Conservation (phyloP, 768 basidiomycete species). For the Amanita pallidorosea region DNA sequence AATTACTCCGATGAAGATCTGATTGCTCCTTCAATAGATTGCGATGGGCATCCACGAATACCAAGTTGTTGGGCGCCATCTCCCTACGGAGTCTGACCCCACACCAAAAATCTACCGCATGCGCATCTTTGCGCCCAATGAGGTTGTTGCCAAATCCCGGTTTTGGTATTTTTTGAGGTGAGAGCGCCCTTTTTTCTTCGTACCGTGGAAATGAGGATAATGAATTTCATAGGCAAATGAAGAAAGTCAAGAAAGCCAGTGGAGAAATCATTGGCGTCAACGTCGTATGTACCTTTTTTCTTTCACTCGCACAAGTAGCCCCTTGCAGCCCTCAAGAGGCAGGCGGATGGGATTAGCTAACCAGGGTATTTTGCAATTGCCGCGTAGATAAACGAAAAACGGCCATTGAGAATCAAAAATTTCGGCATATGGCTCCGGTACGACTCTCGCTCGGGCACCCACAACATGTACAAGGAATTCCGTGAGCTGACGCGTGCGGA, state of each 20-base stretch:
- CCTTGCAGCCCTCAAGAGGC: slow-evolving; percentile 81
- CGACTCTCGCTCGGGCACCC: slow-evolving; percentile 98
- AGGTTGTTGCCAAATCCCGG: slow-evolving; percentile 96
- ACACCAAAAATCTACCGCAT: slow-evolving; percentile 98
- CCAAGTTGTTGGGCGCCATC: slow-evolving; percentile 95
- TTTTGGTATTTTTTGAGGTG: slow-evolving; percentile 99
- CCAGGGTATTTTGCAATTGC: no score
- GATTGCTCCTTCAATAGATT: slow-evolving; percentile 2
- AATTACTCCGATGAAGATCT: not conserved
- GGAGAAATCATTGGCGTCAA: slow-evolving; percentile 99
- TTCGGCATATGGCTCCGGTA: slow-evolving; percentile 99
- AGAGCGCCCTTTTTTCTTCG: slow-evolving; percentile 12
- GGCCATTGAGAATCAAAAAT: slow-evolving; percentile 98
- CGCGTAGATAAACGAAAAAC: slow-evolving; percentile 91
- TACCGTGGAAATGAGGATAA: not conserved
- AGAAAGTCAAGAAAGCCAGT: slow-evolving; percentile 99
- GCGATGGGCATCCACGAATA: slow-evolving; percentile 59
- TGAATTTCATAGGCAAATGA: slow-evolving; percentile 56
- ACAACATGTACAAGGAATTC: slow-evolving; percentile 99
- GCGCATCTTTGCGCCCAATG: slow-evolving; percentile 98
- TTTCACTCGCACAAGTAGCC: slow-evolving; percentile 12
- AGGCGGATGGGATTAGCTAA: slow-evolving; percentile 65
- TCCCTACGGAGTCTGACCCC: slow-evolving; percentile 88
- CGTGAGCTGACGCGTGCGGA: slow-evolving; percentile 90
- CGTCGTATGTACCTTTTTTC: slow-evolving; percentile 63